Base-by-base conservation (phyloP, 2,329 filamentous ascomycete species). In the Sclerotinia glacialis region DNA sequence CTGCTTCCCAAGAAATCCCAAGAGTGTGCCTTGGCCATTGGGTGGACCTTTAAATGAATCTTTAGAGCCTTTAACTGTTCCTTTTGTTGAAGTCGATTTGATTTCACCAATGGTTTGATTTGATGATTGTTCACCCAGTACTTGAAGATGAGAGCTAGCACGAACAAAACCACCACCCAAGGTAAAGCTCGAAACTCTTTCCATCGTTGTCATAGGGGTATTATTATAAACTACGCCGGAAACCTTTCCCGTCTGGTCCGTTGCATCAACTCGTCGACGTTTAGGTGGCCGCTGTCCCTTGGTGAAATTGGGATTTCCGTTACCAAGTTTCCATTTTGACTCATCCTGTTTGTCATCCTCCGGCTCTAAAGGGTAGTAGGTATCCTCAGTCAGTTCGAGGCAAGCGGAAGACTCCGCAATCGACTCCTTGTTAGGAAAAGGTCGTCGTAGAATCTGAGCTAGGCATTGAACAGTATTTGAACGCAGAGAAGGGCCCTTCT, bases 371-470 rank as follows among this genome's bases (percentile, higher is more conserved):
- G 91, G 89, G 78, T 88, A 92, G 14, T 83, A 74, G 69, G 90
- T 85, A 75, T 95, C 92, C 72, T 91, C 86, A 0, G 81, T 79
- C 53, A 79, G 82, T 66, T 83, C 83, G 77, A 88, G 82, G 28
- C 78, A 74, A 0, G 83, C 82, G 50, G 87, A 78, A 7, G 77
- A 77, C 62, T 66, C 71, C 71, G 46, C 73, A 69, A 69, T 81
- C 74, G 56, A 77, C 75, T 67, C 83, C 80, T 62, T 83, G 83
- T 55, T 92, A 82, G 40, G 79, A 77, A 58, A 82, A 78, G 60
- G 85, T 79, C 1, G 82, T 77, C 12, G 91, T 89, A 97, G 79
- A 23, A 96, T 94, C 59, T 83, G 86, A 5, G 90, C 89, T 9
- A 95, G 84, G 40, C 86, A 85, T 49, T 83, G 81, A 14, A 95